Percentiles rank a stretch among this genome's conserved stretches.
phyloP scores from a whole-genome alignment of 805 yeast species.

The Dipodascopsis tothii region DNA sequence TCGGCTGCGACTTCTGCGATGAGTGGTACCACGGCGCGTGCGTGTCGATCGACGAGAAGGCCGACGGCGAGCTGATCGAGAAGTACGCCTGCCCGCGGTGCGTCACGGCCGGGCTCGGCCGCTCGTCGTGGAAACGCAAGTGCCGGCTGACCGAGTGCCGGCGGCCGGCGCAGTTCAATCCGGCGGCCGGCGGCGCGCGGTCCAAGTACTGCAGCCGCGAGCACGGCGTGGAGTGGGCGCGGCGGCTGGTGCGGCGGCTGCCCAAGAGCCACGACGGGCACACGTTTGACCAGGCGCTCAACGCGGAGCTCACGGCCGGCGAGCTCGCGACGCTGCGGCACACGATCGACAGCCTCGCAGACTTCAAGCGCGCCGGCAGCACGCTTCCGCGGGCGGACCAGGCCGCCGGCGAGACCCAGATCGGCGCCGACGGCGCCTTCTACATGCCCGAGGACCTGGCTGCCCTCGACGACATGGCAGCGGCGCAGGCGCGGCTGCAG shows the following conservation, averaged over 20 bases:
- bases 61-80: slow-evolving; percentile 49
- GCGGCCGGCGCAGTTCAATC: slow-evolving; percentile 36
- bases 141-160: slow-evolving; percentile 58
- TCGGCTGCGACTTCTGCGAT: slow-evolving; percentile 91
- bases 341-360: neutral
- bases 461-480: slow-evolving; percentile 1
- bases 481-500: slow-evolving; percentile 1
- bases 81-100: slow-evolving; percentile 71
- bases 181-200: slow-evolving; percentile 19
- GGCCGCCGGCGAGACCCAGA: neutral
- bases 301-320: slow-evolving; percentile 8
- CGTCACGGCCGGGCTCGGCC: slow-evolving; percentile 38
- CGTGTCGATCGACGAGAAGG: slow-evolving; percentile 45
- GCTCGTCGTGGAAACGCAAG: slow-evolving; percentile 64
- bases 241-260: slow-evolving; percentile 28
- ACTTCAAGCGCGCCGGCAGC: slow-evolving; percentile 1
- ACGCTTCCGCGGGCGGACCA: neutral
- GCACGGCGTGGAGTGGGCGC: slow-evolving; percentile 49
- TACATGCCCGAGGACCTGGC: neutral
- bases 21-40: slow-evolving; percentile 90
- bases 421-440: neutral
- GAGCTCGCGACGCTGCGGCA: neutral
- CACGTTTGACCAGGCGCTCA: slow-evolving; percentile 11
- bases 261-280: slow-evolving; percentile 9
- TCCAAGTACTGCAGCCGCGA: slow-evolving; percentile 70